These are phyloP conservation scores for Terana coerulea DNA, from an alignment of 768 basidiomycete genomes.

Conservation along the genomic window DNA sequence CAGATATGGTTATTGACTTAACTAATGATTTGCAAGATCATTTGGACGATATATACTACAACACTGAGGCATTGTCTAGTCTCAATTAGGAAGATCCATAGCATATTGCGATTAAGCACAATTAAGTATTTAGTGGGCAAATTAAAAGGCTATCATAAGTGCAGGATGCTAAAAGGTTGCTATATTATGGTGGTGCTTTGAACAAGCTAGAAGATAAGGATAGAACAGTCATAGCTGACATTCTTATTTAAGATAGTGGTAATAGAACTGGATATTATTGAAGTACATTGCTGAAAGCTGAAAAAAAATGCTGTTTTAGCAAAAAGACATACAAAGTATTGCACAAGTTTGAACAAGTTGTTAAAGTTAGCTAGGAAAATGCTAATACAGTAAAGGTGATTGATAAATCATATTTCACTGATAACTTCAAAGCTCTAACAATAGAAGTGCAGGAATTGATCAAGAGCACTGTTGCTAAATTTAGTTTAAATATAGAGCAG, in stretches of 20 bases:
- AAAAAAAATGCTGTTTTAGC: background rate
- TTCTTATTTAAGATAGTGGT: background rate
- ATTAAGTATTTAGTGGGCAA: background rate
- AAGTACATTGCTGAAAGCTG: background rate
- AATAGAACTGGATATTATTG: background rate
- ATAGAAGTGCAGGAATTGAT: background rate
- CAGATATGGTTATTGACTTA: background rate
- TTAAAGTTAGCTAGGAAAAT: background rate
- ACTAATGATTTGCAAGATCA: background rate
- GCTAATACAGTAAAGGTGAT: slow-evolving; percentile 4
- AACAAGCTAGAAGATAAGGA: background rate
- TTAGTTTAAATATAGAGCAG: slow-evolving; percentile 19
- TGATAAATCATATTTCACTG: slow-evolving; percentile 1
- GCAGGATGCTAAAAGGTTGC: background rate
- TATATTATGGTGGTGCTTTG: background rate
- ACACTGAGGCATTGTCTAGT: background rate
- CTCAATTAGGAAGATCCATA: background rate
- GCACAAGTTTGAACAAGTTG: no score
- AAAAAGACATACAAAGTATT: background rate
- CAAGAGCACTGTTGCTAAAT: background rate
- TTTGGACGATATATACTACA: background rate
- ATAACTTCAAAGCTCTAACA: background rate
- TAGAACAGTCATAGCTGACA: background rate
- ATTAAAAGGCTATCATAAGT: background rate
- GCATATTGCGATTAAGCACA: background rate